phyloP scores from a whole-genome alignment of 2,329 filamentous ascomycete genomes.

The Bretziella fagacearum region DNA sequence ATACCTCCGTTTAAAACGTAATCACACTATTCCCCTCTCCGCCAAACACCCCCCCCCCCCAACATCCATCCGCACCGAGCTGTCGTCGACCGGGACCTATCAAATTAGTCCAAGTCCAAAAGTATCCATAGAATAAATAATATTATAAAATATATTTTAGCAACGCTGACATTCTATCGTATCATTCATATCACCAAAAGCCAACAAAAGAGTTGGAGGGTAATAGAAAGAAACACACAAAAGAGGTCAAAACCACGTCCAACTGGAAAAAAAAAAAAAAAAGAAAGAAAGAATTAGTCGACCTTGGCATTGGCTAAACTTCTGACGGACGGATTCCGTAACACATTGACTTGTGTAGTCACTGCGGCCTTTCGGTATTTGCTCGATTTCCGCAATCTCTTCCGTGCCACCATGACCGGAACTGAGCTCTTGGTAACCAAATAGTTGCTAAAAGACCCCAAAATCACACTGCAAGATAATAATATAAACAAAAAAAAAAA shows the following conservation, averaged over 20 bases:
- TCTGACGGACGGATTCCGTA: conserved; percentile 50
- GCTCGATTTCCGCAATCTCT: conserved; percentile 71
- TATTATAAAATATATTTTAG: not conserved
- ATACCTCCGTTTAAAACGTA: too few relatives aligned
- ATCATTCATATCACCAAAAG: too few relatives aligned
- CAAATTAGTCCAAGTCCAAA: too few relatives aligned
- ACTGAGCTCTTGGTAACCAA: conserved; percentile 92
- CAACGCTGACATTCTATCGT: too few relatives aligned
- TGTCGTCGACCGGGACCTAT: too few relatives aligned
- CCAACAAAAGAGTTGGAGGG: too few relatives aligned
- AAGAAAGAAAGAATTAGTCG: conserved; percentile 32
- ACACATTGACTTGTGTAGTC: conserved; percentile 63
- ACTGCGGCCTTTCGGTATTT: conserved; percentile 54
- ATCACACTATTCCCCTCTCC: too few relatives aligned
- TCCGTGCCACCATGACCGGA: conserved; percentile 93
- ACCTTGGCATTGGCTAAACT: conserved; percentile 58
- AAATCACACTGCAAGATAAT: conserved; percentile 52
- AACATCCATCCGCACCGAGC: too few relatives aligned
- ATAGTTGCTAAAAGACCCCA: conserved; percentile 95
- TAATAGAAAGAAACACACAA: too few relatives aligned
- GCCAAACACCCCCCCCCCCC: too few relatives aligned
- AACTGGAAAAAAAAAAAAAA: not conserved
- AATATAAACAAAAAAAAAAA: conserved; percentile 16
- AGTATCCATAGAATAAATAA: not conserved
- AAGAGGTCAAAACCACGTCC: not conserved